phyloP scores from a whole-genome alignment of 2,329 filamentous ascomycete species.

The Scortechinia acanthostroma region DNA sequence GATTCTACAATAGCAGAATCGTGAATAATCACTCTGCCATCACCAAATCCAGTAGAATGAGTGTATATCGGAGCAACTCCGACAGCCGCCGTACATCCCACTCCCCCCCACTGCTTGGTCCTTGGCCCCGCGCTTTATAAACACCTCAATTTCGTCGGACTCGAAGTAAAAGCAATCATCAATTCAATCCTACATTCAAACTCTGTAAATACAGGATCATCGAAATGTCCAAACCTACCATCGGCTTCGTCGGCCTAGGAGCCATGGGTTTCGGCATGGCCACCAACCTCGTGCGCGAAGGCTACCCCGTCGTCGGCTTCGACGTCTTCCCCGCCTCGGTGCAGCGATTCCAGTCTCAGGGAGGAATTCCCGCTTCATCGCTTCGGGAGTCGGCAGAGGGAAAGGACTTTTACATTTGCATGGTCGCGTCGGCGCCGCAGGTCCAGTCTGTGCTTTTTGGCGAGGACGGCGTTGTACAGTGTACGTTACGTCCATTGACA shows the following conservation, averaged over 20 bases:
- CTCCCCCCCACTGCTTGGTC: too few species aligned
- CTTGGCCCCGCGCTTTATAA: too few species aligned
- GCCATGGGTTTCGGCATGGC: constrained; percentile 82
- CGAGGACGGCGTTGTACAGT: constrained; percentile 35
- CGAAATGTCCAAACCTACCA: constrained; percentile 17
- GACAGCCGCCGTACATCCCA: too few species aligned
- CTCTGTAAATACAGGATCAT: neutral
- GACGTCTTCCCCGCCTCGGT: constrained; percentile 65
- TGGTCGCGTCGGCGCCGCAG: constrained; percentile 70
- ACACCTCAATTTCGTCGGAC: neutral
- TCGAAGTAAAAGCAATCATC: neutral
- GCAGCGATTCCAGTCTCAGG: constrained; percentile 54
- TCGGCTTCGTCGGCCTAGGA: constrained; percentile 70
- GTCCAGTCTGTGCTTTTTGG: constrained; percentile 61
- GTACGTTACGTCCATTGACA: neutral
- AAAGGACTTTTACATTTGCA: constrained; percentile 59
- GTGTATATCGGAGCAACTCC: too few species aligned
- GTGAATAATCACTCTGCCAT: too few species aligned
- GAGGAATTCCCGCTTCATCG: constrained; percentile 49
- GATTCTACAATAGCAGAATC: too few species aligned
- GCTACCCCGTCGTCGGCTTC: constrained; percentile 63
- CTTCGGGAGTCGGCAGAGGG: constrained; percentile 52
- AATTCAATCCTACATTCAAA: neutral
- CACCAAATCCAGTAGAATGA: too few species aligned
- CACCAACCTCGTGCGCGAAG: constrained; percentile 61